Evolutionary conservation across 2,329 filamentous ascomycete species (phyloP).

Genomic region (Penicillium capsulatum): DNA sequence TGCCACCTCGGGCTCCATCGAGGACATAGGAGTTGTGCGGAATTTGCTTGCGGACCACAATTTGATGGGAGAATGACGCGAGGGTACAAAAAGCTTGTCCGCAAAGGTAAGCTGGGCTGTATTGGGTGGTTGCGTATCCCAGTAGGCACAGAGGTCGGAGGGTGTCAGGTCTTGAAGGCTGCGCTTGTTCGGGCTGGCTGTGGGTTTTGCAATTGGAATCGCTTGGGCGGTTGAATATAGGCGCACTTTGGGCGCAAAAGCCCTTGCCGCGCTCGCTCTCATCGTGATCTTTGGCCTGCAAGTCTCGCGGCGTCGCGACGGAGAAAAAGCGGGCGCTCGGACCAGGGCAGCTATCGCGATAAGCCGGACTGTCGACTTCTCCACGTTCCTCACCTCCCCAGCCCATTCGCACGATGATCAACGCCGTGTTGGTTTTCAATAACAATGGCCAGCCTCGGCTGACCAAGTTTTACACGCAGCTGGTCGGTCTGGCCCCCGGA

Average conservation of each 20-base stretch:
- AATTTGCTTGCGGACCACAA: conserved; percentile 60
- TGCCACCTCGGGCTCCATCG: conserved; percentile 56
- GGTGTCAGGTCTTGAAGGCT: conserved; percentile 31
- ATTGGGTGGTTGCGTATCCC: conserved; percentile 48
- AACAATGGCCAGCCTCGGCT: conserved; percentile 94
- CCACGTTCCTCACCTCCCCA: neutral
- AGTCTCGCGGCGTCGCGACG: neutral
- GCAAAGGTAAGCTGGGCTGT: conserved; percentile 44
- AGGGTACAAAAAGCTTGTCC: conserved; percentile 43
- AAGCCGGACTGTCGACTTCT: neutral
- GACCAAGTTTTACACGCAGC: conserved; percentile 97
- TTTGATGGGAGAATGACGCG: conserved; percentile 50
- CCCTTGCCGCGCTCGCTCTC: conserved; percentile 9
- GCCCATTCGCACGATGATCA: conserved; percentile 67
- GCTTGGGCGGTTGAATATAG: conserved; percentile 12
- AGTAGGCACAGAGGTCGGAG: conserved; percentile 44
- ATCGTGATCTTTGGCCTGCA: neutral
- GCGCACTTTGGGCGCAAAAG: conserved; percentile 4
- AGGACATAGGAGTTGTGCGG: conserved; percentile 53
- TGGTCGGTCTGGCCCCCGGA: conserved; percentile 53
- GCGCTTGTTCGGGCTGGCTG: conserved; percentile 24
- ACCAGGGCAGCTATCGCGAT: conserved; percentile 12
- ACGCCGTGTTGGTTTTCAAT: conserved; percentile 97
- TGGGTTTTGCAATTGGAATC: conserved; percentile 3
- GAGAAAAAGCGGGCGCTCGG: conserved; percentile 15